Percentiles rank a stretch among this genome's conserved stretches.
These are phyloP conservation scores for Ogataea paradorogensis DNA, from an alignment of 805 yeast genomes.

Conservation along the genomic window DNA sequence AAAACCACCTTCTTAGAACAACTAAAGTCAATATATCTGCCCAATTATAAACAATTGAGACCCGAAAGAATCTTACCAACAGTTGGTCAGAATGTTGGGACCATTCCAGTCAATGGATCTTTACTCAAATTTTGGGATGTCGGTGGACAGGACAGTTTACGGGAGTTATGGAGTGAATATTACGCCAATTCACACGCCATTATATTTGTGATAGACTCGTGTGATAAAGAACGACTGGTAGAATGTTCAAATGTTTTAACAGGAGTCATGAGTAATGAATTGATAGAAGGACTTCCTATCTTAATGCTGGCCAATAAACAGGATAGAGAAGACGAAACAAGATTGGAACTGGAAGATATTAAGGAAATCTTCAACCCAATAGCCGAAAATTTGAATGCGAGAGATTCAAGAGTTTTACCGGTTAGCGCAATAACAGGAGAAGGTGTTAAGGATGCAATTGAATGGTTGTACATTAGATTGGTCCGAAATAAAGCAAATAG, in stretches of 20 bases:
- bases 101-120: slow-evolving; percentile 33
- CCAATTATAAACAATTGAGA: slow-evolving; percentile 43
- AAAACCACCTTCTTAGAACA: slow-evolving; percentile 80
- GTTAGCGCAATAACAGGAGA: slow-evolving; percentile 81
- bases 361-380: slow-evolving; percentile 80
- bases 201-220: slow-evolving; percentile 87
- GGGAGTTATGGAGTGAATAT: slow-evolving; percentile 86
- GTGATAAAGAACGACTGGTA: slow-evolving; percentile 76
- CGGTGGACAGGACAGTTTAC: slow-evolving; percentile 88
- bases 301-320: slow-evolving; percentile 95
- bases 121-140: slow-evolving; percentile 90
- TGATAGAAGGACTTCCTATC: slow-evolving; percentile 77
- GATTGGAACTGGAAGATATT: slow-evolving; percentile 73
- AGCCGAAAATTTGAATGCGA: slow-evolving; percentile 81
- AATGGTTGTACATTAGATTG: slow-evolving; percentile 79
- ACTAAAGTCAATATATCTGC: slow-evolving; percentile 52
- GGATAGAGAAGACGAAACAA: slow-evolving; percentile 56
- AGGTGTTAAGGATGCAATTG: slow-evolving; percentile 83
- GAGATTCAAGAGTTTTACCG: slow-evolving; percentile 88
- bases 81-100: slow-evolving; percentile 84
- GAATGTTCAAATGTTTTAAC: slow-evolving; percentile 73
- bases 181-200: slow-evolving; percentile 86
- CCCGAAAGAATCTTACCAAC: slow-evolving; percentile 80
- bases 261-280: slow-evolving; percentile 57
- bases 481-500: slow-evolving; percentile 60